Percentiles rank a stretch among this genome's conserved stretches.
Conservation (phyloP, 306 rosid species). For the Sechiopsis laciniata region DNA sequence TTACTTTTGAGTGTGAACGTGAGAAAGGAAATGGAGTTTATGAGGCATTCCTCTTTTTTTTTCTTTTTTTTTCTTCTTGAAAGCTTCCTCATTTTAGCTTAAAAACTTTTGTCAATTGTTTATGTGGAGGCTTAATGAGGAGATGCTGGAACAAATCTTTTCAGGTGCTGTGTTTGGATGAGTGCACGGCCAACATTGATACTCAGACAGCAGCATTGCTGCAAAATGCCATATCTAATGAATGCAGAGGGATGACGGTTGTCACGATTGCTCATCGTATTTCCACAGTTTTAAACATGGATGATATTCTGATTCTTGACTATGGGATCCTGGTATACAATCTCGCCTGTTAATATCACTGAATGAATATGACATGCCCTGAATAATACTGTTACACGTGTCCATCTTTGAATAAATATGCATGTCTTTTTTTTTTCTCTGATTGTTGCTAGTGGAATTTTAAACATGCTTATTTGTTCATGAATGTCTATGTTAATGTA, state of each 20-base stretch:
- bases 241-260: constrained; percentile 76
- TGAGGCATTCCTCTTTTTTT: background rate
- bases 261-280: constrained; percentile 92
- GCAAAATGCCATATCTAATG: constrained; percentile 64
- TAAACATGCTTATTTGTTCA: background rate
- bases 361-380: background rate
- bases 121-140: background rate
- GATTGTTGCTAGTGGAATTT: constrained; percentile 6
- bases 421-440: background rate
- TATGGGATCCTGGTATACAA: constrained; percentile 67
- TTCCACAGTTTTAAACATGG: constrained; percentile 76
- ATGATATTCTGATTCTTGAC: constrained; percentile 70
- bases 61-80: too few relatives aligned
- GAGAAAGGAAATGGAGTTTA: background rate
- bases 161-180: constrained; percentile 94
- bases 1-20: background rate
- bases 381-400: background rate
- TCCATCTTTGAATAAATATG: background rate
- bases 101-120: background rate
- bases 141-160: constrained; percentile 15
- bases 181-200: constrained; percentile 89
- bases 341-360: background rate
- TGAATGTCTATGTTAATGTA: background rate
- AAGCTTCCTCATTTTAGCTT: background rate
- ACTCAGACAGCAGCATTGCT: constrained; percentile 72